A percentile compares a stretch with the other conserved stretches of the same genome.
Conservation (phyloP, 768 basidiomycete genomes). For the Rhizopogon sp. region DNA sequence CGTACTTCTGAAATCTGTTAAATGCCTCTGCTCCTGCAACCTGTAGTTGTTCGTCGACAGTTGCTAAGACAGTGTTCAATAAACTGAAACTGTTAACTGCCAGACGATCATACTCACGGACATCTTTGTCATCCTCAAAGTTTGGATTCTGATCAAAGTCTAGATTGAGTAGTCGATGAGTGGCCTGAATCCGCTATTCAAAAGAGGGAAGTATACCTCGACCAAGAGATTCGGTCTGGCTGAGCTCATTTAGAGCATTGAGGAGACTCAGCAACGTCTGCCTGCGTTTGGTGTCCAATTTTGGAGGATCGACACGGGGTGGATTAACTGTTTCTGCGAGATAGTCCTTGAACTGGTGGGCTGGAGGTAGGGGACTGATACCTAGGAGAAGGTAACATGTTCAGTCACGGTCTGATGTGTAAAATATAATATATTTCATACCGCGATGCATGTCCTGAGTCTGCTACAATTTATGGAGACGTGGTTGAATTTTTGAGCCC, state of each 20-base stretch:
- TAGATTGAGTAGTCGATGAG: conserved; percentile 8
- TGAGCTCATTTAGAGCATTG: conserved; percentile 35
- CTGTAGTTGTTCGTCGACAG: conserved; percentile 68
- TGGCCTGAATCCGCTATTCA: neutral
- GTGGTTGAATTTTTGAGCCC: neutral
- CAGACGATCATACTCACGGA: conserved; percentile 43
- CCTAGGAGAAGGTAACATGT: neutral
- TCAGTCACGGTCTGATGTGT: neutral
- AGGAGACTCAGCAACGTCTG: conserved; percentile 34
- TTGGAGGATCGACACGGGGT: conserved; percentile 3
- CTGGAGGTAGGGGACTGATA: neutral
- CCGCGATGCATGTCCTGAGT: conserved; percentile 1
- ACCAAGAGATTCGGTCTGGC: conserved; percentile 27
- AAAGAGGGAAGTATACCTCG: conserved; percentile 5
- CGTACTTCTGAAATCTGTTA: conserved; percentile 56
- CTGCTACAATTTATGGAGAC: neutral
- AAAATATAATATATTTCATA: neutral
- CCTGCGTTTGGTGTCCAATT: conserved; percentile 20
- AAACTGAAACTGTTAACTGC: neutral
- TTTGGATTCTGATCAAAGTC: conserved; percentile 37
- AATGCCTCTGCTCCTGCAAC: conserved; percentile 61
- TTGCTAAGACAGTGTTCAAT: conserved; percentile 32
- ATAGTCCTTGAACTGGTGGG: neutral
- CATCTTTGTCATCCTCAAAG: conserved; percentile 61
- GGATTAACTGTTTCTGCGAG: neutral